phyloP scores from a whole-genome alignment of 352 stramenopile species.

The Phytophthora capsici region DNA sequence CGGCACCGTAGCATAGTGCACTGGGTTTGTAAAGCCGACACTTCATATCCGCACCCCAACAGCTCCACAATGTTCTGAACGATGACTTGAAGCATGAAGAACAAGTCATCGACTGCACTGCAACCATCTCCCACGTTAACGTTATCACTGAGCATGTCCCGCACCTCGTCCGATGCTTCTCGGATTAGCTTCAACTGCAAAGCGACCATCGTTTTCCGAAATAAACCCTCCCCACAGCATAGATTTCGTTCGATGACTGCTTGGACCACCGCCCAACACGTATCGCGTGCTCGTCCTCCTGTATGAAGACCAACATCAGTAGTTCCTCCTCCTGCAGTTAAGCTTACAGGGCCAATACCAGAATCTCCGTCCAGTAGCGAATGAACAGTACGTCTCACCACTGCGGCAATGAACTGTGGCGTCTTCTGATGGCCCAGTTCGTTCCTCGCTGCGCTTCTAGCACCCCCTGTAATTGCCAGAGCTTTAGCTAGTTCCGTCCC shows the following conservation, averaged over 20 bases:
- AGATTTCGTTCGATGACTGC: constrained; percentile 44
- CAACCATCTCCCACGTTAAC: constrained; percentile 17
- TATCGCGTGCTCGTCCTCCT: constrained; percentile 44
- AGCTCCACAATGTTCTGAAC: constrained; percentile 18
- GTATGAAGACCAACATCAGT: constrained; percentile 65
- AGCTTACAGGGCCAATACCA: background rate
- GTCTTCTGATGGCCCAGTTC: constrained; percentile 57
- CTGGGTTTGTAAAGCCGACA: constrained; percentile 11
- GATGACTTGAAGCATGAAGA: constrained; percentile 35
- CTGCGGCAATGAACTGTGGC: constrained; percentile 51
- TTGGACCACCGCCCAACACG: constrained; percentile 62
- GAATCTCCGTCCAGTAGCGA: constrained; percentile 4
- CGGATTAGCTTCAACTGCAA: constrained; percentile 39
- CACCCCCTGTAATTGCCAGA: constrained; percentile 22
- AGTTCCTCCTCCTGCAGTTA: constrained; percentile 33
- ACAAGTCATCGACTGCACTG: constrained; percentile 20
- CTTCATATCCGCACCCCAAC: constrained; percentile 25
- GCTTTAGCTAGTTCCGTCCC: constrained; percentile 29
- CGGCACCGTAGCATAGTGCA: constrained; percentile 12
- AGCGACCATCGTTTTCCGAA: constrained; percentile 43
- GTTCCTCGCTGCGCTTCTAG: constrained; percentile 38
- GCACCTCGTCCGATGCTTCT: constrained; percentile 4
- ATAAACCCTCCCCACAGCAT: constrained; percentile 36
- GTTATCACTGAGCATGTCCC: background rate
- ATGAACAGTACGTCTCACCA: constrained; percentile 28